Percentiles rank a stretch among this genome's conserved stretches.
Evolutionary conservation across 495 filamentous ascomycete genomes (phyloP).

Genomic region (Cercophora newfieldiana): DNA sequence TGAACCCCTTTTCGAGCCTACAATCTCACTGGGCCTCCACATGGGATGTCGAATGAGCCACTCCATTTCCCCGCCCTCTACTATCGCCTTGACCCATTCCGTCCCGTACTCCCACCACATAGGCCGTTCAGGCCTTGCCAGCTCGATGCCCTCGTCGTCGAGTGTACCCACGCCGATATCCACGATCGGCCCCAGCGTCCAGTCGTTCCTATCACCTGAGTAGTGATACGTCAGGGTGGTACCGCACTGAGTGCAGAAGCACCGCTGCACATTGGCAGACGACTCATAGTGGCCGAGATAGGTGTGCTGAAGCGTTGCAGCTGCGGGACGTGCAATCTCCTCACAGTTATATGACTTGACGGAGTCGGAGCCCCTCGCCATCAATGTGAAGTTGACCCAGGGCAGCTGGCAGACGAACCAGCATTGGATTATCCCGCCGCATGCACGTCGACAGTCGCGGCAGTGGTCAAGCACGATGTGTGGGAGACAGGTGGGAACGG

Average conservation of each 20-base stretch:
- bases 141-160: not conserved
- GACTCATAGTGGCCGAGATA: not conserved
- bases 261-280: not conserved
- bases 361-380: not conserved
- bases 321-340: not conserved
- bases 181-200: not conserved
- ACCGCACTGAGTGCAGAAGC: not conserved
- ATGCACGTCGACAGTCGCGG: not conserved
- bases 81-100: not conserved
- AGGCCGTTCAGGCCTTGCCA: not conserved
- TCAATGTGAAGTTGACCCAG: not conserved
- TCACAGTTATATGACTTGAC: not conserved
- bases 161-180: not conserved
- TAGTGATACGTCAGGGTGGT: not conserved
- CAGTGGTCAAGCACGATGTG: not conserved
- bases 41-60: conserved; percentile 48
- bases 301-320: not conserved
- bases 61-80: conserved; percentile 37
- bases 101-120: not conserved
- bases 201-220: not conserved
- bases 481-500: not conserved
- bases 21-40: too few species aligned
- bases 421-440: not conserved
- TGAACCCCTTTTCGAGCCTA: too few species aligned
- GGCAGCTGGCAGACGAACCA: not conserved